Base-by-base conservation (phyloP, 1,139 yeast genomes). In the Zygoascus hellenicus region DNA sequence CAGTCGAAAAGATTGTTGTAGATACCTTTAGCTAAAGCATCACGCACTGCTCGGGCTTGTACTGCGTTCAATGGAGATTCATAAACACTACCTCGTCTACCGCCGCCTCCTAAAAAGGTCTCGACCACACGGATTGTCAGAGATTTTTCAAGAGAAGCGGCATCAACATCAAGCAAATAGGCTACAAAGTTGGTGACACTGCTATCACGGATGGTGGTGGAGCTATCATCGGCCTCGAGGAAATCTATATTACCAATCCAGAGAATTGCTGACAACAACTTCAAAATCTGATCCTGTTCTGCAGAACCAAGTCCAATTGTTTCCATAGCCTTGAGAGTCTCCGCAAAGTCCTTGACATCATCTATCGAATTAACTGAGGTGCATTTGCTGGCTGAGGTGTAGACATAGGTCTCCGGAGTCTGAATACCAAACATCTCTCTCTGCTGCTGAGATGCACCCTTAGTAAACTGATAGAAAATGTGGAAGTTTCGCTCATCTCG, bases 231-330 rank as follows among this genome's bases (percentile, higher is more conserved):
- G 38, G 63, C 69, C 60, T 90, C 86, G 7, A 74, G 74, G 64
- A 92, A 94, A 7, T 90, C 77, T 45, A 92, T 73, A 63, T 94
- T 94, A 55, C 99, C 99, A 46, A 90, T 79, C 98, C 98, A 94
- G 54, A 94, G 71, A 52, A 94, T 78, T 17, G 90, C 79, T 5
- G 98, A 83, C 58, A 94, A 72, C 65, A 89, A 72, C 63, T 92
- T 76, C 67, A 92, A 92, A 38, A 94, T 87, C 51, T 85, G 80
- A 61, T 92, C 97, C 66, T 90, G 97, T 64, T 94, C 98, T 3
- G 67, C 71, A 59, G 83, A 84, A 6, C 78, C 63, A 50, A 94
- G 71, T 16, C 98, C 98, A 66, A 94, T 92, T 39, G 86, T 75
- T 42, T 74, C 70, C 97, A 94, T 90, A 13, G 97, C 97, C 34